These are phyloP conservation scores for Penicillium brasilianum DNA, from an alignment of 2,329 filamentous ascomycete species.

Conservation along the genomic window DNA sequence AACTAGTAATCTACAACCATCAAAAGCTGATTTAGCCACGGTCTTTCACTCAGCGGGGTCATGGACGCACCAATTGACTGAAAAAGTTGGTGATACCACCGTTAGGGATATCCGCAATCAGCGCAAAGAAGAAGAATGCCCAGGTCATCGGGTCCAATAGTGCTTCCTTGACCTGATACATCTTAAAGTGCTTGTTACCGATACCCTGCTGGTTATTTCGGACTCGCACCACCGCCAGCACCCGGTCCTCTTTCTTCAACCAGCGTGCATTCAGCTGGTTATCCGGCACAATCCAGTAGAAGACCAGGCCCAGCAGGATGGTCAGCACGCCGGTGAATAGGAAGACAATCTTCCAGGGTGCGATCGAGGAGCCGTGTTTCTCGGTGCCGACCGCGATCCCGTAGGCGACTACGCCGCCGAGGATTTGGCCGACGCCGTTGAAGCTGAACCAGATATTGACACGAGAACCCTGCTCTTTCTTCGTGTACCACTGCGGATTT, in stretches of 20 bases:
- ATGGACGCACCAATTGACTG: constrained; percentile 54
- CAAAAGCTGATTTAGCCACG: not conserved
- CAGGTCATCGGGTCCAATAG: constrained; percentile 63
- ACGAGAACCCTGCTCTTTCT: constrained; percentile 67
- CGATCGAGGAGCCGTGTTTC: constrained; percentile 62
- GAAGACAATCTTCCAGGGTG: constrained; percentile 69
- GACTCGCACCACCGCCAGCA: constrained; percentile 72
- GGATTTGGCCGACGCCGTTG: constrained; percentile 67
- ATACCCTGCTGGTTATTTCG: constrained; percentile 77
- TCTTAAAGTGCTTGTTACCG: constrained; percentile 71
- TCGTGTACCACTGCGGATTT: constrained; percentile 68
- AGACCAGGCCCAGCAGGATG: constrained; percentile 53
- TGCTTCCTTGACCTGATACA: constrained; percentile 67
- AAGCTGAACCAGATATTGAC: constrained; percentile 72
- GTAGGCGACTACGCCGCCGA: constrained; percentile 67
- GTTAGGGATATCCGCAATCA: constrained; percentile 63
- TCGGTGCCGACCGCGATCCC: constrained; percentile 64
- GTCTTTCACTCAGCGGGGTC: not conserved
- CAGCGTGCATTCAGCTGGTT: constrained; percentile 65
- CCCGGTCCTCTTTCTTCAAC: constrained; percentile 69
- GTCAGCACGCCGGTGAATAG: constrained; percentile 61
- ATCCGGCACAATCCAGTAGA: constrained; percentile 61
- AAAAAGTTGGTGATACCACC: constrained; percentile 67
- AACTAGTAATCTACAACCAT: constrained; percentile 57
- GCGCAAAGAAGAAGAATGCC: constrained; percentile 63